Evolutionary conservation across 2,329 filamentous ascomycete species (phyloP).

Genomic region (Ambrosiella cleistominuta): DNA sequence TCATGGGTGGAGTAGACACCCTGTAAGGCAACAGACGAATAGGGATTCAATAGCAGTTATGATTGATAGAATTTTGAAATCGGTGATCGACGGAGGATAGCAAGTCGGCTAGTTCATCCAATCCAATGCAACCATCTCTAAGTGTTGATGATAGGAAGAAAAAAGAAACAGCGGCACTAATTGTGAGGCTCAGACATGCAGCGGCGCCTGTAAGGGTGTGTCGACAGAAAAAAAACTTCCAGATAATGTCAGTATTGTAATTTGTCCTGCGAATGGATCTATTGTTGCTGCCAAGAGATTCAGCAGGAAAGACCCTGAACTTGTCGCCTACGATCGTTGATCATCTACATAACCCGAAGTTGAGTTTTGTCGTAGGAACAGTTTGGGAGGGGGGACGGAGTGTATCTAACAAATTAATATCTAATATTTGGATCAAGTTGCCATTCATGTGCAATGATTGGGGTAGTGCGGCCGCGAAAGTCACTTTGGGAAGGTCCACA

Average conservation of each 20-base stretch:
- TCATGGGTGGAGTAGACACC: background rate
- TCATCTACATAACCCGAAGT: too few species aligned
- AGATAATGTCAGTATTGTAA: too few species aligned
- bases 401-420: background rate
- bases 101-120: background rate
- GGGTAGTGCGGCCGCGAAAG: background rate
- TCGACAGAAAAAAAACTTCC: too few species aligned
- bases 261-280: too few species aligned
- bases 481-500: background rate
- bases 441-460: background rate
- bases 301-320: too few species aligned
- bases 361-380: too few species aligned
- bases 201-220: too few species aligned
- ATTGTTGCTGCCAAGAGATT: too few species aligned
- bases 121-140: background rate
- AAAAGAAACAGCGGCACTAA: background rate
- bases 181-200: background rate
- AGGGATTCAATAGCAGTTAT: background rate
- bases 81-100: background rate
- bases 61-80: too few species aligned
- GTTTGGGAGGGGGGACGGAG: background rate
- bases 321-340: too few species aligned
- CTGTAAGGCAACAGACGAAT: background rate
- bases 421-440: background rate
- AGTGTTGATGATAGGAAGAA: background rate